A percentile compares a stretch with the other conserved stretches of the same genome.
These are phyloP conservation scores for Ophiocordyceps camponoti-floridani DNA, from an alignment of 2,329 filamentous ascomycete species.

Conservation along the genomic window DNA sequence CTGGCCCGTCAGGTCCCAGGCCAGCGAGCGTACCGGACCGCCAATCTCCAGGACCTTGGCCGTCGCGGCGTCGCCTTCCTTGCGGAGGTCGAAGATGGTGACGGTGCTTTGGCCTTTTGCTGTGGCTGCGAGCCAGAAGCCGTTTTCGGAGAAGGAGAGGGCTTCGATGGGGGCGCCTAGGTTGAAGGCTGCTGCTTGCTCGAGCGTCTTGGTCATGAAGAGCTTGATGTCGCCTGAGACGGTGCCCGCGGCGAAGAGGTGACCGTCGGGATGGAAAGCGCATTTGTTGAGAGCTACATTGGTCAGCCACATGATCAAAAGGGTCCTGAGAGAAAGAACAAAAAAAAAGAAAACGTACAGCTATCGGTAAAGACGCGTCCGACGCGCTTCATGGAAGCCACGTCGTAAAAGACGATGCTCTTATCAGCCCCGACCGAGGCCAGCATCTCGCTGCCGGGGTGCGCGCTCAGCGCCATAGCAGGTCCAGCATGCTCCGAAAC, in stretches of 20 bases:
- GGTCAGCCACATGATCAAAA: background rate
- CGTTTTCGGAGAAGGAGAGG: conserved; percentile 86
- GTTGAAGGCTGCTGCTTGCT: conserved; percentile 57
- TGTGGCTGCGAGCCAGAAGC: conserved; percentile 81
- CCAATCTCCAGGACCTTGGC: conserved; percentile 79
- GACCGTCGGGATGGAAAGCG: conserved; percentile 92
- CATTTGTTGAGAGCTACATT: conserved; percentile 51
- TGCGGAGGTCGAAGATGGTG: conserved; percentile 82
- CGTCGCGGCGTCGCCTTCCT: conserved; percentile 64
- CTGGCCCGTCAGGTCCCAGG: conserved; percentile 92
- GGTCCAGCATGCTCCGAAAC: conserved; percentile 72
- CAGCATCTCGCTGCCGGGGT: conserved; percentile 67
- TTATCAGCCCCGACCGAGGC: conserved; percentile 84
- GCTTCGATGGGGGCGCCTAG: conserved; percentile 53
- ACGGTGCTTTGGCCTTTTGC: conserved; percentile 62
- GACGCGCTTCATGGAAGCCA: conserved; percentile 47
- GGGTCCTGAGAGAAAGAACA: background rate
- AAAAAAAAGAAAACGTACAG: conserved; percentile 34
- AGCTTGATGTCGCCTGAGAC: conserved; percentile 66
- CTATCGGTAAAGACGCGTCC: conserved; percentile 67
- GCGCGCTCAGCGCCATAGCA: conserved; percentile 58
- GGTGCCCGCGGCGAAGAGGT: conserved; percentile 77
- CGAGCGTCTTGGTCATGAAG: conserved; percentile 69
- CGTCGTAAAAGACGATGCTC: conserved; percentile 79
- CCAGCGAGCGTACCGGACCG: conserved; percentile 54